Conservation (phyloP, 495 filamentous ascomycete species). For the Aspergillus cavernicola region DNA sequence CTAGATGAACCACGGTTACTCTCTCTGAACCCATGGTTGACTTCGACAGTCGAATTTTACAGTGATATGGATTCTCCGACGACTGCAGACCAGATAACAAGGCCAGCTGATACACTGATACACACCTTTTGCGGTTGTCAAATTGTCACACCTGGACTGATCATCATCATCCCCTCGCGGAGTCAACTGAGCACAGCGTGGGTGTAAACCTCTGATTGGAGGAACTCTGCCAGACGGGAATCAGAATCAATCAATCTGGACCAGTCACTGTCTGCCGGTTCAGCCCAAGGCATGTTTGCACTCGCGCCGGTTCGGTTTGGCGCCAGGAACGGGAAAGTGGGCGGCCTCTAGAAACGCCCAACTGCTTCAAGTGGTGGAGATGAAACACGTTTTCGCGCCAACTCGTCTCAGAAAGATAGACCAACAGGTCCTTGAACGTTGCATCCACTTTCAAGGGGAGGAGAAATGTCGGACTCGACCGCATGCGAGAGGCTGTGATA, state of each 20-base stretch:
- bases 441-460: not conserved
- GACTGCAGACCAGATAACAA: not conserved
- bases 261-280: conserved; percentile 5
- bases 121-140: not conserved
- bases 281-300: conserved; percentile 1
- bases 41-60: not conserved
- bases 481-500: not conserved
- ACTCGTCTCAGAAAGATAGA: conserved; percentile 16
- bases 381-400: conserved; percentile 17
- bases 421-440: not conserved
- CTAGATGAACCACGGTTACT: conserved; percentile 1
- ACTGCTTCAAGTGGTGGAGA: conserved; percentile 17
- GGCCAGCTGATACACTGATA: not conserved
- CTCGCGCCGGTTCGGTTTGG: conserved; percentile 13
- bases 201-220: conserved; percentile 4
- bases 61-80: not conserved
- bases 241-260: conserved; percentile 4
- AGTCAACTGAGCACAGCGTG: conserved; percentile 2
- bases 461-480: not conserved
- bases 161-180: not conserved
- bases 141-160: not conserved
- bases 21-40: not conserved
- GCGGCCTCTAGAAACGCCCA: conserved; percentile 15
- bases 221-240: not conserved
- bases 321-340: conserved; percentile 21